phyloP scores from a whole-genome alignment of 2,329 filamentous ascomycete species.

The Fusarium sambucinum region DNA sequence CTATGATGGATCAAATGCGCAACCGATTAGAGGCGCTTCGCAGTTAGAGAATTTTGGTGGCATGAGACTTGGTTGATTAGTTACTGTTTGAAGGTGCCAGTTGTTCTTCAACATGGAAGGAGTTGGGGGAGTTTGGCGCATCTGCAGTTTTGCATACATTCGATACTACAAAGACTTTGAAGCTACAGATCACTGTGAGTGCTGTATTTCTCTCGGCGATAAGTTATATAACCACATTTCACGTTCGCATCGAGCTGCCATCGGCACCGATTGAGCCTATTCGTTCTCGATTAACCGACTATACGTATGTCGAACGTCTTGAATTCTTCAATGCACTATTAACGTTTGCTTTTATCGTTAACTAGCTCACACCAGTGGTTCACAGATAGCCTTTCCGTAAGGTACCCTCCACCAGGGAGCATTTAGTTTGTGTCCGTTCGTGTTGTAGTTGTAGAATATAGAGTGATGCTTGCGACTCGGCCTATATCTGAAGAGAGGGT shows the following conservation, averaged over 20 bases:
- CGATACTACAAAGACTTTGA: slow-evolving; percentile 23
- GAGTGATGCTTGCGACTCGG: not conserved
- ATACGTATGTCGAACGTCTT: not conserved
- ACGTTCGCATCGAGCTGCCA: not conserved
- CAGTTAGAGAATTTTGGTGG: slow-evolving; percentile 66
- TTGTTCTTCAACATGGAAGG: slow-evolving; percentile 35
- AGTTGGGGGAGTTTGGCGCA: slow-evolving; percentile 41
- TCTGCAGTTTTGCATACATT: slow-evolving; percentile 36
- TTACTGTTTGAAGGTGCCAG: slow-evolving; percentile 15
- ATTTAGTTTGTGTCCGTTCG: not conserved
- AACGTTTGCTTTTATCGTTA: not conserved
- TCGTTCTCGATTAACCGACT: not conserved
- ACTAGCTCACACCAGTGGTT: not conserved
- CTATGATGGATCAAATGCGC: slow-evolving; percentile 93
- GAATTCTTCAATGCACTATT: not conserved
- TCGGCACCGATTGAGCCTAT: not conserved
- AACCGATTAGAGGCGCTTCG: slow-evolving; percentile 90
- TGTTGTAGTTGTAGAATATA: no score
- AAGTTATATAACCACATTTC: slow-evolving; percentile 9
- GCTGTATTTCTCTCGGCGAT: not conserved
- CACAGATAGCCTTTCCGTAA: no score
- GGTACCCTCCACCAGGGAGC: no score
- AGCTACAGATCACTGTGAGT: not conserved
- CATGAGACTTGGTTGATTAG: not conserved
- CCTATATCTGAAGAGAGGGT: not conserved